A percentile compares a stretch with the other conserved stretches of the same genome.
Evolutionary conservation across 805 yeast genomes (phyloP).

Genomic region (Candida maris): DNA sequence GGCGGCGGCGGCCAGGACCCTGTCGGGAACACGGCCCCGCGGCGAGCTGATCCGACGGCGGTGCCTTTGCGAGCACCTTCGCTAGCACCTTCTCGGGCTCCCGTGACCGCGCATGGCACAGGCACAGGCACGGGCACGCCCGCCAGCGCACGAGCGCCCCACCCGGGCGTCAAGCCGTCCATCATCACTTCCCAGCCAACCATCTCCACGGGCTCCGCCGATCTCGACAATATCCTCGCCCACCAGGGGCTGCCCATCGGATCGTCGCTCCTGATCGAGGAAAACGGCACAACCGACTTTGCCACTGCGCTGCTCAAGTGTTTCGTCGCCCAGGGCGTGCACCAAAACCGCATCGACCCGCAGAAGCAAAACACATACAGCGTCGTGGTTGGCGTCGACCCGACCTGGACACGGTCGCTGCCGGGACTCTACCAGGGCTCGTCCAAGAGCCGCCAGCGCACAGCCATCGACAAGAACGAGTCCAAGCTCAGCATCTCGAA

Average conservation of each 20-base stretch:
- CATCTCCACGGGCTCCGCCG: slow-evolving; percentile 74
- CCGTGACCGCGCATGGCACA: too few species aligned
- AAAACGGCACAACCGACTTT: slow-evolving; percentile 86
- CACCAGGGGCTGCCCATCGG: slow-evolving; percentile 90
- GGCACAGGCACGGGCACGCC: too few species aligned
- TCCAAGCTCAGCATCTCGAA: slow-evolving; percentile 67
- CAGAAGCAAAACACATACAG: slow-evolving; percentile 49
- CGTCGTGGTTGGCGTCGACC: slow-evolving; percentile 57
- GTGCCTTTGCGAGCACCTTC: too few species aligned
- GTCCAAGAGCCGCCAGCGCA: slow-evolving; percentile 60
- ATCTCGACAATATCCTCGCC: slow-evolving; percentile 66
- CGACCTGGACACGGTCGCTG: slow-evolving; percentile 60
- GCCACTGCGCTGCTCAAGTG: slow-evolving; percentile 63
- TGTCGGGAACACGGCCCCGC: too few species aligned
- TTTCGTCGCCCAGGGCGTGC: slow-evolving; percentile 73
- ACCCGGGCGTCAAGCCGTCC: slow-evolving; percentile 75
- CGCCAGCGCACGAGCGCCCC: slow-evolving; percentile 19
- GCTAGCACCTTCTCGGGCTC: too few species aligned
- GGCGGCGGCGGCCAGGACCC: too few species aligned
- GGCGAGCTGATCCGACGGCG: too few species aligned
- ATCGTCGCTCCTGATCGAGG: slow-evolving; percentile 65
- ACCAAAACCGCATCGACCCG: slow-evolving; percentile 53
- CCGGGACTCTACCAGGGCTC: slow-evolving; percentile 78
- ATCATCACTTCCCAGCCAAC: slow-evolving; percentile 69
- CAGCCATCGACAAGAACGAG: slow-evolving; percentile 53